A percentile compares a stretch with the other conserved stretches of the same genome.
These are phyloP conservation scores for Phytophthora melonis DNA, from an alignment of 352 stramenopile genomes.

Conservation along the genomic window DNA sequence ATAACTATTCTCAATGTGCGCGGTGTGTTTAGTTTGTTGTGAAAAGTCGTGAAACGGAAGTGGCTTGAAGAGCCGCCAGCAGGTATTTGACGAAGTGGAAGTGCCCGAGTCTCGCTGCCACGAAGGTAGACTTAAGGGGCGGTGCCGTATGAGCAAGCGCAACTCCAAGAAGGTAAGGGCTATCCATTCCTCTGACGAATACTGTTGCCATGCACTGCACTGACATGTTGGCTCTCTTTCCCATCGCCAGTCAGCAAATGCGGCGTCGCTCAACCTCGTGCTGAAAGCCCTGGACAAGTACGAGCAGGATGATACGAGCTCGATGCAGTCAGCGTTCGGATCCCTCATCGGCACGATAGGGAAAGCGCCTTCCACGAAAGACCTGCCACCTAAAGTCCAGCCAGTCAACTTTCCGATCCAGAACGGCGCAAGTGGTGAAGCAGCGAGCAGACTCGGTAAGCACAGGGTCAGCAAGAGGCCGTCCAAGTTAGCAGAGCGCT, in stretches of 20 bases:
- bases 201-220: not conserved
- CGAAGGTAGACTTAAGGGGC: not conserved
- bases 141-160: constrained; percentile 58
- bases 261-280: constrained; percentile 66
- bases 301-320: constrained; percentile 43
- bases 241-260: constrained; percentile 26
- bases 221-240: constrained; percentile 16
- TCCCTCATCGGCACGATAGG: constrained; percentile 32
- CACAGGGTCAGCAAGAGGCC: constrained; percentile 19
- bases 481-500: constrained; percentile 6
- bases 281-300: constrained; percentile 73
- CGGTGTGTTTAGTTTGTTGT: constrained; percentile 14
- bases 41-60: constrained; percentile 64
- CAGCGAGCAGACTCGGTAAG: constrained; percentile 13
- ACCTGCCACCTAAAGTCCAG: constrained; percentile 20
- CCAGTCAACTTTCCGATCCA: constrained; percentile 26
- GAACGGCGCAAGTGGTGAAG: constrained; percentile 6
- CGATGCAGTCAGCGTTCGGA: constrained; percentile 38
- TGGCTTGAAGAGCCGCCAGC: constrained; percentile 24
- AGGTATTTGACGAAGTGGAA: constrained; percentile 1
- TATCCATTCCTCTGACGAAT: not conserved
- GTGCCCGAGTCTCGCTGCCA: constrained; percentile 1
- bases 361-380: constrained; percentile 26
- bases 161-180: constrained; percentile 52
- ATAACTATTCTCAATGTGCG: constrained; percentile 23